These are phyloP conservation scores for Pseudonitzschia multistriata DNA, from an alignment of 108 stramenopile species.

Conservation along the genomic window DNA sequence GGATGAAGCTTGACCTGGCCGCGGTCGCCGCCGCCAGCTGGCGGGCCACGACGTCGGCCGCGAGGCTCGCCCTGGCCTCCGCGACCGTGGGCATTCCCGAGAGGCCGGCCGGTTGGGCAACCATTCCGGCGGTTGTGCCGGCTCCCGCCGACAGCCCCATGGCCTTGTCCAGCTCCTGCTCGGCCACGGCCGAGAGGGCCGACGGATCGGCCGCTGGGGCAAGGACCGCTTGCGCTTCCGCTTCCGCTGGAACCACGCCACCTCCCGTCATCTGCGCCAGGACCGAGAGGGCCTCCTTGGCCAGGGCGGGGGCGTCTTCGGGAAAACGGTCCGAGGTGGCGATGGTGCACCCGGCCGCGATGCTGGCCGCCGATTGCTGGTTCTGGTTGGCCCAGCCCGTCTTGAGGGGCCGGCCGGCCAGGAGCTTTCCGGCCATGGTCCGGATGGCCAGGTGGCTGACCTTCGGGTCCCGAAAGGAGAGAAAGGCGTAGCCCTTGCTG, in stretches of 20 bases:
- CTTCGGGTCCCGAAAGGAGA: slow-evolving; percentile 70
- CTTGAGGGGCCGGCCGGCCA: slow-evolving; percentile 62
- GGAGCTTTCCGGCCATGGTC: slow-evolving; percentile 73
- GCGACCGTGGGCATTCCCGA: slow-evolving; percentile 33
- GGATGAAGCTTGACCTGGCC: slow-evolving; percentile 18
- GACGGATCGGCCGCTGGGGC: slow-evolving; percentile 1
- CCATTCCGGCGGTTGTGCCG: slow-evolving; percentile 37
- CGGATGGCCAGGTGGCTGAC: slow-evolving; percentile 86
- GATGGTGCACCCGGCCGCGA: slow-evolving; percentile 41
- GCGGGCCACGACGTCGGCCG: slow-evolving; percentile 19
- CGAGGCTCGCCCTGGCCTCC: slow-evolving; percentile 29
- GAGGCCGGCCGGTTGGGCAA: slow-evolving; percentile 5
- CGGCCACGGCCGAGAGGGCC: not conserved
- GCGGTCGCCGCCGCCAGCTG: slow-evolving; percentile 19
- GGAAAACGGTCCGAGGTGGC: slow-evolving; percentile 71
- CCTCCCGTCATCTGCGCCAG: slow-evolving; percentile 36
- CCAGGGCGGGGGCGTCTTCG: slow-evolving; percentile 60
- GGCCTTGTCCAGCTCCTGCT: slow-evolving; percentile 10
- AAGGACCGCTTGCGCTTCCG: not conserved
- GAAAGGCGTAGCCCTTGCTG: slow-evolving; percentile 76
- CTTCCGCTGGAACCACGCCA: not conserved
- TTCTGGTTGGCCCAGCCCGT: slow-evolving; percentile 88
- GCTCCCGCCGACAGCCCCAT: slow-evolving; percentile 23
- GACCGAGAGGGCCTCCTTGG: slow-evolving; percentile 54
- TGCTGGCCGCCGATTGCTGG: not conserved